Conservation (phyloP, 345 rosid genomes). For the Eucalyptus cladocalyx region DNA sequence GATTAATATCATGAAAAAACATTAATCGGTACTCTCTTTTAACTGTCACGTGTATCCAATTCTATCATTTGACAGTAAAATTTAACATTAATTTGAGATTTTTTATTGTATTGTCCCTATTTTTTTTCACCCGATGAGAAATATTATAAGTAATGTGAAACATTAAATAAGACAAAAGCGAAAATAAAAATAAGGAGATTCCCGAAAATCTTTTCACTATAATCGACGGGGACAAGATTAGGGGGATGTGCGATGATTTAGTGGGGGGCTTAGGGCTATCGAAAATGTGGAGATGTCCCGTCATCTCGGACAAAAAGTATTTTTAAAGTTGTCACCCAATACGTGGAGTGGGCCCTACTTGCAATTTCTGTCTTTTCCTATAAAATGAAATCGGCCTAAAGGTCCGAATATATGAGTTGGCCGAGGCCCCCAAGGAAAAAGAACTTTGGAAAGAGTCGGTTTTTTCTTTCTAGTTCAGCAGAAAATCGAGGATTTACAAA, state of each 20-base stretch:
- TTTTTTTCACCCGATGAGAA: neutral
- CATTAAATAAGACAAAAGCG: neutral
- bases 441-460: neutral
- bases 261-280: neutral
- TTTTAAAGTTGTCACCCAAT: neutral
- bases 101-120: no score
- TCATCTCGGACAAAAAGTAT: neutral
- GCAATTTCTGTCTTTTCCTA: neutral
- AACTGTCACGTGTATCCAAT: rapidly evolving
- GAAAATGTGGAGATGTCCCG: neutral
- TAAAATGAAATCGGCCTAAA: neutral
- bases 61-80: rapidly evolving
- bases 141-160: neutral
- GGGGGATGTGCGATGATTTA: neutral
- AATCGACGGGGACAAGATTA: neutral
- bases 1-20: no score
- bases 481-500: no score
- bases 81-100: no score
- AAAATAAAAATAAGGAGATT: neutral
- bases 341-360: neutral
- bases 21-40: rapidly evolving
- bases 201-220: neutral
- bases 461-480: neutral
- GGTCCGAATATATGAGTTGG: neutral
- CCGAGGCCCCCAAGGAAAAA: neutral